phyloP scores from a whole-genome alignment of 345 rosid species.

The Punica granatum region DNA sequence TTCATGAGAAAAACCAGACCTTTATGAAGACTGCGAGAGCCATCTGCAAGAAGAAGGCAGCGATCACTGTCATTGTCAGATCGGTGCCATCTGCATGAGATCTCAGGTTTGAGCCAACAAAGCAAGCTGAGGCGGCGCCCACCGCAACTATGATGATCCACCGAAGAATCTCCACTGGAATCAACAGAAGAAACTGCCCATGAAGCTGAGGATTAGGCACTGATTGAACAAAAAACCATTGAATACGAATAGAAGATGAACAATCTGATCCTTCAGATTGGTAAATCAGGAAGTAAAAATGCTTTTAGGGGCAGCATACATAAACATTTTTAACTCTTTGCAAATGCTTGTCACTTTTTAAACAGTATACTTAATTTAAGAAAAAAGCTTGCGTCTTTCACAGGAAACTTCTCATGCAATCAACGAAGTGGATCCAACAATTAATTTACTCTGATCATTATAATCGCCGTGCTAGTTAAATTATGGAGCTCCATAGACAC shows the following conservation, averaged over 20 bases:
- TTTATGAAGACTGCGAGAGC: slow-evolving; percentile 80
- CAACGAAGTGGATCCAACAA: too few relatives aligned
- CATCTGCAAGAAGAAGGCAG: slow-evolving; percentile 73
- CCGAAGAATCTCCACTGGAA: slow-evolving; percentile 71
- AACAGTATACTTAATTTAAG: background rate
- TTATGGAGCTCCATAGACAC: background rate
- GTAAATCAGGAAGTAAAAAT: background rate
- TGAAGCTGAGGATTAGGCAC: background rate
- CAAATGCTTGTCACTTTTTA: background rate
- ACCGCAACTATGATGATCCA: slow-evolving; percentile 74
- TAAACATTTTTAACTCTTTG: background rate
- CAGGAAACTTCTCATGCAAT: background rate
- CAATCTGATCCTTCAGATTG: background rate
- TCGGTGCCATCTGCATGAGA: slow-evolving; percentile 43
- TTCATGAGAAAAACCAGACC: slow-evolving; percentile 86
- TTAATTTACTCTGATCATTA: background rate
- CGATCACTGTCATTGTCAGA: slow-evolving; percentile 38
- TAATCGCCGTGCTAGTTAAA: background rate
- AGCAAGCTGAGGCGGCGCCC: slow-evolving; percentile 63
- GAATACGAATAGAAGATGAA: background rate
- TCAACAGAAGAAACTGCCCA: slow-evolving; percentile 67
- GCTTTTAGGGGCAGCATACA: background rate
- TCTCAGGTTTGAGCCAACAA: slow-evolving; percentile 66
- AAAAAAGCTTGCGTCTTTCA: background rate
- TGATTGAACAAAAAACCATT: background rate